Evolutionary conservation across 2,329 filamentous ascomycete genomes (phyloP).

Genomic region (Aspergillus alliaceus): DNA sequence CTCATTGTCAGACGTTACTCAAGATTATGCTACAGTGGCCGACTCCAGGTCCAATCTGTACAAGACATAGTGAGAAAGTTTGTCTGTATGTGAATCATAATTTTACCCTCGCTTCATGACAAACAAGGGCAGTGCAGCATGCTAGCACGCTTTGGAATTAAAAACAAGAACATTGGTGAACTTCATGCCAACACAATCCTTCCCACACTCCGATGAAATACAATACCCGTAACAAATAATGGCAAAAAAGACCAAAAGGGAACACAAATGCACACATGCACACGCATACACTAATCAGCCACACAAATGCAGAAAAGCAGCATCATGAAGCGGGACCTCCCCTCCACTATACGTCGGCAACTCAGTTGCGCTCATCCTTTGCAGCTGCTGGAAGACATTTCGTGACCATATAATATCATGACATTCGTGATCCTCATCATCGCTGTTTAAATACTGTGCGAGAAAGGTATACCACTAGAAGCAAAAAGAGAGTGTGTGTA

Average conservation of each 20-base stretch:
- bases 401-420: constrained; percentile 42
- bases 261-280: constrained; percentile 11
- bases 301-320: constrained; percentile 18
- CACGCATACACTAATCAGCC: constrained; percentile 15
- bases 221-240: background rate
- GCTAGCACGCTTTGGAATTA: background rate
- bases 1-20: background rate
- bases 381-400: constrained; percentile 24
- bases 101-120: background rate
- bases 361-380: constrained; percentile 23
- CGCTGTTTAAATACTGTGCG: constrained; percentile 38
- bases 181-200: constrained; percentile 18
- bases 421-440: constrained; percentile 44
- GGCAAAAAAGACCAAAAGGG: background rate
- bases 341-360: constrained; percentile 24
- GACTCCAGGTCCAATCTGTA: too few relatives aligned
- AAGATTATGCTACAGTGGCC: too few relatives aligned
- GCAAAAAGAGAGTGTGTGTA: constrained; percentile 23
- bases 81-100: background rate
- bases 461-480: constrained; percentile 40
- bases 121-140: background rate
- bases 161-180: constrained; percentile 15
- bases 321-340: constrained; percentile 23
- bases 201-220: constrained; percentile 7
- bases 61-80: too few relatives aligned